Percentiles rank a stretch among this genome's conserved stretches.
Conservation (phyloP, 257 asterid genomes). For the Nicotiana attenuata region DNA sequence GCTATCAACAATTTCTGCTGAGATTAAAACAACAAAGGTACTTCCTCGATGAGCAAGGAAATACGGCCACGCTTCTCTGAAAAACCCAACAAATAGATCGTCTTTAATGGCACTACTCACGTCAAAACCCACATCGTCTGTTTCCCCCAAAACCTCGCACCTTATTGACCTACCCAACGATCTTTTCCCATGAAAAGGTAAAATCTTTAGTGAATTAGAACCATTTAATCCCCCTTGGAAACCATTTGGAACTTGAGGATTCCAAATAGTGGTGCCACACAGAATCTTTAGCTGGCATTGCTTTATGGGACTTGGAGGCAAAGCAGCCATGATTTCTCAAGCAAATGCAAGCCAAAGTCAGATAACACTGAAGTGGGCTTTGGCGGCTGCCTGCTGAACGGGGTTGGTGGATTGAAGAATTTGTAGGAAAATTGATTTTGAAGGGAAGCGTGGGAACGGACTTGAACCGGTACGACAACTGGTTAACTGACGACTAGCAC, state of each 20-base stretch:
- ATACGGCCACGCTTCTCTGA: conserved; percentile 90
- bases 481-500: not conserved
- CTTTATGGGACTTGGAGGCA: not conserved
- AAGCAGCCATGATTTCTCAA: conserved; percentile 1
- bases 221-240: not conserved
- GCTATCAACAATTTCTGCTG: conserved; percentile 82
- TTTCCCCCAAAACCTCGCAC: conserved; percentile 37
- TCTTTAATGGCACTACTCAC: conserved; percentile 43
- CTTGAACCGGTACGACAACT: not conserved
- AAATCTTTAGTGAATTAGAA: not conserved
- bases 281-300: not conserved
- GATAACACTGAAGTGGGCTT: not conserved
- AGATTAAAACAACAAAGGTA: conserved; percentile 76
- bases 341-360: not conserved
- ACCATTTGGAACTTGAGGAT: conserved; percentile 3
- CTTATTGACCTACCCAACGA: conserved; percentile 12
- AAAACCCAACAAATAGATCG: conserved; percentile 74
- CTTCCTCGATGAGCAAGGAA: conserved; percentile 89
- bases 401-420: not conserved
- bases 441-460: not conserved
- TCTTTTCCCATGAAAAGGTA: not conserved
- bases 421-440: not conserved
- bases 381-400: not conserved
- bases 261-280: not conserved
- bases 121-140: conserved; percentile 31